Percentiles rank a stretch among this genome's conserved stretches.
Conservation (phyloP, 2,329 filamentous ascomycete species). For the Macrophomina phaseolina region DNA sequence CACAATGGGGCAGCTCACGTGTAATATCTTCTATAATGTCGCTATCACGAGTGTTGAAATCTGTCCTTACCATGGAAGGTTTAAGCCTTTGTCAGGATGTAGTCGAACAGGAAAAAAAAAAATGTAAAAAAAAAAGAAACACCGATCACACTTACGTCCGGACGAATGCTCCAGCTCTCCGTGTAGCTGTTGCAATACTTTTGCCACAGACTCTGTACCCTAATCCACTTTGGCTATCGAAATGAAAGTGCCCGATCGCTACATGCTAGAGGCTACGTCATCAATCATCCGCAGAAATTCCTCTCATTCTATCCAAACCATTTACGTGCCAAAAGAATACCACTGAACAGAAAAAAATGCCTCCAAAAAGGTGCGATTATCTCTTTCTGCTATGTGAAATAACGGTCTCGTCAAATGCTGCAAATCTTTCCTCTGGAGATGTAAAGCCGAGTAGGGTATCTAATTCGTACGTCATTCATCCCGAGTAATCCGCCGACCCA, state of each 20-base stretch:
- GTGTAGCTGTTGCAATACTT: neutral
- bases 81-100: too few relatives aligned
- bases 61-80: too few relatives aligned
- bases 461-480: constrained; percentile 25
- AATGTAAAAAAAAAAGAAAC: neutral
- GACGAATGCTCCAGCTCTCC: too few relatives aligned
- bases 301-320: constrained; percentile 1
- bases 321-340: neutral
- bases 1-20: too few relatives aligned
- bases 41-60: too few relatives aligned
- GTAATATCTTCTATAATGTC: too few relatives aligned
- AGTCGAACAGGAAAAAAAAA: too few relatives aligned
- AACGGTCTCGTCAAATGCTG: neutral
- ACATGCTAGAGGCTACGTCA: neutral
- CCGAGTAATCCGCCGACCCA: constrained; percentile 9
- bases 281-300: too few relatives aligned
- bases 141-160: too few relatives aligned
- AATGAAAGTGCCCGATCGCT: too few relatives aligned
- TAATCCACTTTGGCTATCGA: too few relatives aligned
- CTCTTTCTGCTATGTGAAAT: neutral
- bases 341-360: neutral
- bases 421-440: constrained; percentile 9
- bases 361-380: neutral
- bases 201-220: too few relatives aligned
- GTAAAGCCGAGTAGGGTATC: constrained; percentile 21